Percentiles rank a stretch among this genome's conserved stretches.
Conservation (phyloP, 176 grass and related monocot species). For the Neostapfia colusana region DNA sequence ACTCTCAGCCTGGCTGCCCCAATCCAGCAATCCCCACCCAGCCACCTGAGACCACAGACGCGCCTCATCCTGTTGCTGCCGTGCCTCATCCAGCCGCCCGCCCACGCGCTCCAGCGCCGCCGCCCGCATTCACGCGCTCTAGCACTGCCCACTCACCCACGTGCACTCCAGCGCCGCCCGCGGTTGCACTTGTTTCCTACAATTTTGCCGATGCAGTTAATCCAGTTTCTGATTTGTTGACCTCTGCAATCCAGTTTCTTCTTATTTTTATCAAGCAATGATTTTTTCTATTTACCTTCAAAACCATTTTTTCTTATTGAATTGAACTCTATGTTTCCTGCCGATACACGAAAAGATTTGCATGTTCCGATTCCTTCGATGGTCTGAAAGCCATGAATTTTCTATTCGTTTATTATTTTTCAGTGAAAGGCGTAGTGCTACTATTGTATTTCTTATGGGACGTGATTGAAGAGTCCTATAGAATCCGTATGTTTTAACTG, state of each 20-base stretch:
- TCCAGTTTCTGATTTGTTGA: not conserved
- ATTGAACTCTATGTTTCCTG: not conserved
- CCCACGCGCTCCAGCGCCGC: too few relatives aligned
- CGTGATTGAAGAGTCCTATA: not conserved
- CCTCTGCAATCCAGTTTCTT: too few relatives aligned
- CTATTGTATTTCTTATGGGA: not conserved
- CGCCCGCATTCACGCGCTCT: too few relatives aligned
- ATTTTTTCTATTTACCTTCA: not conserved
- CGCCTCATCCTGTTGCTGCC: too few relatives aligned
- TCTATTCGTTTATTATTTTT: conserved; percentile 12
- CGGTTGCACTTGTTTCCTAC: not conserved
- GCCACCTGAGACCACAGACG: too few relatives aligned
- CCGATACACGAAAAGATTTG: conserved; percentile 12
- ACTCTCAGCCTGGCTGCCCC: too few relatives aligned
- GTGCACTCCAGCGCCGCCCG: too few relatives aligned
- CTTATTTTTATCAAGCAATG: not conserved
- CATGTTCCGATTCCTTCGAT: conserved; percentile 31
- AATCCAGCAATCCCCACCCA: too few relatives aligned
- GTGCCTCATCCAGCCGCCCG: too few relatives aligned
- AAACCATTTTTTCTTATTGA: not conserved
- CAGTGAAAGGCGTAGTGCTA: conserved; percentile 17
- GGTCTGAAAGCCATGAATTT: conserved; percentile 21
- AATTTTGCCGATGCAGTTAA: not conserved
- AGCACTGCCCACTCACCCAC: too few relatives aligned
- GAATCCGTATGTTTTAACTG: conserved; percentile 41